Percentiles rank a stretch among this genome's conserved stretches.
These are phyloP conservation scores for Zhuliangozyma blackwelliae DNA, from an alignment of 1,139 yeast species.

Conservation along the genomic window DNA sequence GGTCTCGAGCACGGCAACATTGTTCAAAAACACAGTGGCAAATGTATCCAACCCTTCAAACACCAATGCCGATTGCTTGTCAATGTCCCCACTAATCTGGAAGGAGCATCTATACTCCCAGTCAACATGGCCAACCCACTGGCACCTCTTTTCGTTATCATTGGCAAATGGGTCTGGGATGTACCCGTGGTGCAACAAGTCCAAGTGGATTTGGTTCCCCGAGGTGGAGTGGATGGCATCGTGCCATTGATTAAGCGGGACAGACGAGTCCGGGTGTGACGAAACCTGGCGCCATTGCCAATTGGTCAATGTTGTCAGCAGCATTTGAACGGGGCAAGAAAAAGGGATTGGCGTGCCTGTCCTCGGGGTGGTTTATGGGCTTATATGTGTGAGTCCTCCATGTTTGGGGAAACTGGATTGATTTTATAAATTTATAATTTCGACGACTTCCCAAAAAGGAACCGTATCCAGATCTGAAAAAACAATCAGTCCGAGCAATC, in stretches of 20 bases:
- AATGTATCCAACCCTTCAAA: slow-evolving; percentile 46
- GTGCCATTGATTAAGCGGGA: slow-evolving; percentile 1
- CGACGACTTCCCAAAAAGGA: too few relatives aligned
- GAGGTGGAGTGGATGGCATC: neutral
- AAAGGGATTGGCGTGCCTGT: too few relatives aligned
- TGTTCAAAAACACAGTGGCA: slow-evolving; percentile 36
- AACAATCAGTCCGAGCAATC: too few relatives aligned
- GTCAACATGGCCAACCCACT: slow-evolving; percentile 44
- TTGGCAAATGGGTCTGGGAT: slow-evolving; percentile 44
- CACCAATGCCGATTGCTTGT: slow-evolving; percentile 13
- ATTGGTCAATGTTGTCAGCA: too few relatives aligned
- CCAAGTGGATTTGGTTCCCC: neutral
- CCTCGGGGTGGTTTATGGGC: too few relatives aligned
- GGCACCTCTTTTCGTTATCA: slow-evolving; percentile 35
- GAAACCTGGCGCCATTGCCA: slow-evolving; percentile 3
- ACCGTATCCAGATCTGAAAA: too few relatives aligned
- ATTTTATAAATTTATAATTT: too few relatives aligned
- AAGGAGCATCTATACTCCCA: slow-evolving; percentile 34
- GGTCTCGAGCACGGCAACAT: slow-evolving; percentile 21
- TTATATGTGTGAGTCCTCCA: too few relatives aligned
- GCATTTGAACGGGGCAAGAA: too few relatives aligned
- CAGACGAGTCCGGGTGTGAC: neutral
- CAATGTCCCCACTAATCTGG: slow-evolving; percentile 5
- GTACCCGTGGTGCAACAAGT: slow-evolving; percentile 24
- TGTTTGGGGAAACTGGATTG: too few relatives aligned